A percentile compares a stretch with the other conserved stretches of the same genome.
phyloP scores from a whole-genome alignment of 129 eudicot species.

The Flaveria robusta region DNA sequence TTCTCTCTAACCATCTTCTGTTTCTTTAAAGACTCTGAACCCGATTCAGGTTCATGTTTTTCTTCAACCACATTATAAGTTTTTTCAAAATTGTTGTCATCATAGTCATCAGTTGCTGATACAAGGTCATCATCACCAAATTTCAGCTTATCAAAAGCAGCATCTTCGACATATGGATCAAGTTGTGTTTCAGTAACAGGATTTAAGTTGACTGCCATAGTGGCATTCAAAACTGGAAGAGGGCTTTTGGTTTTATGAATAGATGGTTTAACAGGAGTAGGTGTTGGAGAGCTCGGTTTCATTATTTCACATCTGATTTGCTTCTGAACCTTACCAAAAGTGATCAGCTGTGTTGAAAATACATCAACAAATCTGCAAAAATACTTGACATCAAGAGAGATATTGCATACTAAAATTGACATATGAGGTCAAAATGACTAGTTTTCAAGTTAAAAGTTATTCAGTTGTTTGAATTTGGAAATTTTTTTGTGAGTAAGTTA shows the following conservation, averaged over 20 bases:
- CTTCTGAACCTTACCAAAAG: slow-evolving; percentile 81
- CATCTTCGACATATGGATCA: slow-evolving; percentile 31
- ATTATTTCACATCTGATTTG: slow-evolving; percentile 72
- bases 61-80: slow-evolving; percentile 29
- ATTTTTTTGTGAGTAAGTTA: background rate
- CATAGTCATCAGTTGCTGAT: slow-evolving; percentile 23
- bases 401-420: slow-evolving; percentile 9
- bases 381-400: slow-evolving; percentile 17
- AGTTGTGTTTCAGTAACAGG: slow-evolving; percentile 26
- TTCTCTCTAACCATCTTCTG: slow-evolving; percentile 31
- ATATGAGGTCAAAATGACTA: slow-evolving; percentile 4
- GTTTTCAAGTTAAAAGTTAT: background rate
- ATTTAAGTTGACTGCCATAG: slow-evolving; percentile 27
- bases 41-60: slow-evolving; percentile 26
- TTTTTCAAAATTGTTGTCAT: slow-evolving; percentile 16
- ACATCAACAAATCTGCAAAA: slow-evolving; percentile 67
- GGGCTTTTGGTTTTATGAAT: background rate
- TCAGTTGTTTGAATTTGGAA: background rate
- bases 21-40: slow-evolving; percentile 32
- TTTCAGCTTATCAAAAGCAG: slow-evolving; percentile 28
- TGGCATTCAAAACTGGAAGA: slow-evolving; percentile 33
- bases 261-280: slow-evolving; percentile 27
- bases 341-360: slow-evolving; percentile 53
- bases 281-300: slow-evolving; percentile 36
- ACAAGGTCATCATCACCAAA: slow-evolving; percentile 23